phyloP scores from a whole-genome alignment of 768 basidiomycete species.

The Polyporus arcularius region DNA sequence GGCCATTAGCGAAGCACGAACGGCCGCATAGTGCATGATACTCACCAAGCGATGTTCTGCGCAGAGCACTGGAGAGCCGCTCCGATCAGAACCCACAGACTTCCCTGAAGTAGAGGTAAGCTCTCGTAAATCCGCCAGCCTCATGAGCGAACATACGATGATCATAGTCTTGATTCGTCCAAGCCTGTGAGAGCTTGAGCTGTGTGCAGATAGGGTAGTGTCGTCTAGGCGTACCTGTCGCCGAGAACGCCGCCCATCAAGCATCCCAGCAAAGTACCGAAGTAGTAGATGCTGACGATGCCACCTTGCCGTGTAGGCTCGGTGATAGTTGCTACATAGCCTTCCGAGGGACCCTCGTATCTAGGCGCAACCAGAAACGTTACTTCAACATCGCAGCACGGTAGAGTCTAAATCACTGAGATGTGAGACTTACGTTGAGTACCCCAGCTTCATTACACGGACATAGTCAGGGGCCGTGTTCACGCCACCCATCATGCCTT shows the following conservation, averaged over 20 bases:
- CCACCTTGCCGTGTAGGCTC: constrained; percentile 45
- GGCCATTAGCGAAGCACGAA: not conserved
- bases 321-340: constrained; percentile 45
- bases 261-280: constrained; percentile 43
- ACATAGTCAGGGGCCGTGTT: constrained; percentile 48
- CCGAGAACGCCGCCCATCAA: constrained; percentile 43
- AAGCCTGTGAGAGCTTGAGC: constrained; percentile 24
- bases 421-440: constrained; percentile 30
- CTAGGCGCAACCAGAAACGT: constrained; percentile 6
- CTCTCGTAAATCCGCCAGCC: not conserved
- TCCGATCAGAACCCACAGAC: constrained; percentile 43
- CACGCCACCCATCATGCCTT: constrained; percentile 52
- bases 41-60: constrained; percentile 43
- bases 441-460: constrained; percentile 41
- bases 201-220: not conserved
- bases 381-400: no score
- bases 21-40: not conserved
- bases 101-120: constrained; percentile 26
- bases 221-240: constrained; percentile 27
- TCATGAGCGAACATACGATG: constrained; percentile 22
- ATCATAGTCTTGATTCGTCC: constrained; percentile 44
- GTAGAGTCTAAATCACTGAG: not conserved
- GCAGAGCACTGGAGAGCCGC: constrained; percentile 45
- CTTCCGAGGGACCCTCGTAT: constrained; percentile 42
- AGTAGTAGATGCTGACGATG: constrained; percentile 48